Percentiles rank a stretch among this genome's conserved stretches.
Conservation (phyloP, 164 flowering plant species). For the Protea cynaroides region DNA sequence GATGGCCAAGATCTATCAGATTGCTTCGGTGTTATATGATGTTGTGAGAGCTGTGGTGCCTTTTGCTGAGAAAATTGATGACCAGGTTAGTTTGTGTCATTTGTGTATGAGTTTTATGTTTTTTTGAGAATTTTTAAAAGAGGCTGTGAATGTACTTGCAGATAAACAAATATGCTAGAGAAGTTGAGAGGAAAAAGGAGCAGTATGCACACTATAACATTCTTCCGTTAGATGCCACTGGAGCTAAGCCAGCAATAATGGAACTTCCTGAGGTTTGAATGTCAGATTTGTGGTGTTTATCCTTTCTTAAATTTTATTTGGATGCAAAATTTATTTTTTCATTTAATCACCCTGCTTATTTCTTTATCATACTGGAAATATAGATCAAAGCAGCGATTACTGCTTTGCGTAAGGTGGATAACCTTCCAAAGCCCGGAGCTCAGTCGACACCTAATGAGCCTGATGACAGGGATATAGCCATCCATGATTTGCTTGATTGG, state of each 20-base stretch:
- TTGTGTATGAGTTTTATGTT: neutral
- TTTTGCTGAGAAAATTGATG: constrained; percentile 38
- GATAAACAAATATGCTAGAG: constrained; percentile 60
- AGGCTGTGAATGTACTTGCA: constrained; percentile 22
- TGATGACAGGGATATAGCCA: constrained; percentile 39
- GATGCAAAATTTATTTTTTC: neutral
- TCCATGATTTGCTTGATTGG: constrained; percentile 89
- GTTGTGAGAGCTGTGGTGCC: constrained; percentile 73
- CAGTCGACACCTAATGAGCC: constrained; percentile 20
- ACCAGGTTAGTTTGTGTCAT: constrained; percentile 41
- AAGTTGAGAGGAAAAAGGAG: constrained; percentile 60
- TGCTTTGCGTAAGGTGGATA: constrained; percentile 60
- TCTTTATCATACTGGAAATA: constrained; percentile 4
- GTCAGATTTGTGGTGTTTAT: constrained; percentile 21
- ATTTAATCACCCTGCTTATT: neutral
- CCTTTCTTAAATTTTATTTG: neutral
- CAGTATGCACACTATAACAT: constrained; percentile 79
- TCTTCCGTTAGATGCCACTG: constrained; percentile 73
- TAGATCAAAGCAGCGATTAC: constrained; percentile 83
- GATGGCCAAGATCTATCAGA: constrained; percentile 87
- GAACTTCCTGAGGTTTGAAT: constrained; percentile 98
- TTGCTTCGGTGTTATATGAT: constrained; percentile 81
- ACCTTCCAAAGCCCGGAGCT: constrained; percentile 52
- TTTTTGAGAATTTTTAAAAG: constrained; percentile 3
- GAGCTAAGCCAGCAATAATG: constrained; percentile 80